These are phyloP conservation scores for Cucurbita moschata DNA, from an alignment of 306 rosid species.

Conservation along the genomic window DNA sequence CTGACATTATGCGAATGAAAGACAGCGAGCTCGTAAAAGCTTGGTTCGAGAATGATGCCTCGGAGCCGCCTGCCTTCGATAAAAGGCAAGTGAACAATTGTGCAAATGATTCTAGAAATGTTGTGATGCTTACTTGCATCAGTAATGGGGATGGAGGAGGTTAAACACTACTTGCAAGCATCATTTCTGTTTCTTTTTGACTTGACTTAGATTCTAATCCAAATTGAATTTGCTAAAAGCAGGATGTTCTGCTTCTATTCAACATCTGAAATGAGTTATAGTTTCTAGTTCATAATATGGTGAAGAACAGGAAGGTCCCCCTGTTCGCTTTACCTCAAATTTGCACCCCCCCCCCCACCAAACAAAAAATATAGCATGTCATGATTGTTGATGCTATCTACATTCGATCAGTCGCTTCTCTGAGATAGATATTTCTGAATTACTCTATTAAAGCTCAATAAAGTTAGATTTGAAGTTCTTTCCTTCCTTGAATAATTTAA, in stretches of 20 bases:
- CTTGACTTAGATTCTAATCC: background rate
- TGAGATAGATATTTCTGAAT: constrained; percentile 39
- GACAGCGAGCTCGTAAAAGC: constrained; percentile 11
- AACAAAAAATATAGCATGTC: constrained; percentile 16
- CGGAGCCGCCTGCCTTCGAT: constrained; percentile 18
- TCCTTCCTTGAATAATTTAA: background rate
- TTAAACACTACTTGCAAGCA: background rate
- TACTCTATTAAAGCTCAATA: constrained; percentile 32
- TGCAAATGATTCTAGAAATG: constrained; percentile 20
- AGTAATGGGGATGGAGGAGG: constrained; percentile 27
- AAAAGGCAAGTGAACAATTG: constrained; percentile 13
- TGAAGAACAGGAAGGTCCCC: constrained; percentile 36
- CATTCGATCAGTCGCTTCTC: constrained; percentile 45
- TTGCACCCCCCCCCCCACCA: background rate
- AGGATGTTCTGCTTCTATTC: background rate
- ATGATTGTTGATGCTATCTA: constrained; percentile 30
- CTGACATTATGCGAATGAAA: constrained; percentile 36
- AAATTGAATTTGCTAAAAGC: background rate
- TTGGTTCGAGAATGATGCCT: constrained; percentile 1
- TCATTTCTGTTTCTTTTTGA: background rate
- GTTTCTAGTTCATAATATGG: constrained; percentile 36
- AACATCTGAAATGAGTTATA: constrained; percentile 16
- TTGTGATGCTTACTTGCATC: constrained; percentile 16
- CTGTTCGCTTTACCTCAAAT: constrained; percentile 36
- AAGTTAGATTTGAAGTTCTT: constrained; percentile 39